Evolutionary conservation across 2,329 filamentous ascomycete species (phyloP), one percentile per base, ranked within the genome.

Genomic region (Remersonia thermophila): DNA sequence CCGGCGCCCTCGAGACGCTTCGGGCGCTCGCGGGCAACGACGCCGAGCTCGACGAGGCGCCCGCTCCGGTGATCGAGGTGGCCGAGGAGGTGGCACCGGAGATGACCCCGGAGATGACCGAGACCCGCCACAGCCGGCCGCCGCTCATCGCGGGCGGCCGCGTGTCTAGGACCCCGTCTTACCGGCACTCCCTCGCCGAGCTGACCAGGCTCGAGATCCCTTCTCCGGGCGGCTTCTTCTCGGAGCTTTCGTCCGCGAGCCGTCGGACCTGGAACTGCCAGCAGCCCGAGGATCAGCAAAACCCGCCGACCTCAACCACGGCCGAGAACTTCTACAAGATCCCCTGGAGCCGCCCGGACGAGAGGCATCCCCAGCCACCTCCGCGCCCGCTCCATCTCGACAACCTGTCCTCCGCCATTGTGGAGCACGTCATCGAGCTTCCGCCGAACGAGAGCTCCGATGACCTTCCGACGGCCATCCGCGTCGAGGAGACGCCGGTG

Each of bases 191-290:
- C 11, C 65, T 77, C 11, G 78, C 79, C 38, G 82, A 79, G 27
- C 69, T 95, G 43, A 87, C 83, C 14, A 77, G 73, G 40, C 70
- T 95, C 14, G 87, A 87, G 17, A 86, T 96, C 25, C 89, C 87
- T 5, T 95, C 89, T 0, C 89, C 89, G 0, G 81, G 84, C 17
- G 85, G 82, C 1, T 95, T 95, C 66, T 95, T 95, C 59, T 83
- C 83, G 2, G 85, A 81, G 0, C 70, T 95, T 18, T 83, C 81
- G 27, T 74, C 80, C 3, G 72, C 75, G 36, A 77, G 80, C 27
- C 76, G 86, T 35, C 77, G 79, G 51, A 91, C 87, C 10, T 96
- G 89, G 89, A 77, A 84, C 51, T 62, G 79, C 41, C 66, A 66
- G 68, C 14, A 67, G 70, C 13, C 39, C 42, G 67, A 73, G 7